A percentile compares a stretch with the other conserved stretches of the same genome.
These are phyloP conservation scores for Fraxinus anomala DNA, from an alignment of 257 asterid genomes.

Conservation along the genomic window DNA sequence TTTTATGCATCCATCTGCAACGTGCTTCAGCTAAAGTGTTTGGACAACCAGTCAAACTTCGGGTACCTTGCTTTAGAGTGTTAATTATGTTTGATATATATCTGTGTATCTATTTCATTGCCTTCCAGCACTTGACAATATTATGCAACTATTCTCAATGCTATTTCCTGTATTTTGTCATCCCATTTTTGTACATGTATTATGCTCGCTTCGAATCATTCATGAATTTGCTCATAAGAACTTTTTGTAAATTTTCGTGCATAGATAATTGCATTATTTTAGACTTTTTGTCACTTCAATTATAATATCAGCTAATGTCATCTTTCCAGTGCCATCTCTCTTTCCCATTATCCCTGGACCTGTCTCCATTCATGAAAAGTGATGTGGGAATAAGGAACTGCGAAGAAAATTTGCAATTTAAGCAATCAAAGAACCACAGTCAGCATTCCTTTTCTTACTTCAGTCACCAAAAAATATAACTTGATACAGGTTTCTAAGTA, in stretches of 20 bases:
- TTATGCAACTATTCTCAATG: background rate
- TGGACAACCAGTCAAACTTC: conserved; percentile 74
- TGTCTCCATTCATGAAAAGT: conserved; percentile 54
- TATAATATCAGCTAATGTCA: background rate
- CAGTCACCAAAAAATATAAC: conserved; percentile 37
- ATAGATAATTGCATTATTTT: background rate
- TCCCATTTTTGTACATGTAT: conserved; percentile 11
- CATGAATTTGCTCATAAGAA: background rate
- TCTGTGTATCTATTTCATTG: background rate
- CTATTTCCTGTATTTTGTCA: background rate
- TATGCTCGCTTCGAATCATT: conserved; percentile 3
- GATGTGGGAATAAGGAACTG: conserved; percentile 46
- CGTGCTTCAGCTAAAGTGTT: conserved; percentile 76
- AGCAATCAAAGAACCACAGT: conserved; percentile 25
- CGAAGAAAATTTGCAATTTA: conserved; percentile 33
- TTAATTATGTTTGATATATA: background rate
- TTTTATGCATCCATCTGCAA: conserved; percentile 86
- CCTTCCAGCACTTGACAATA: background rate
- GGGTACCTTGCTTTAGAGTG: conserved; percentile 40
- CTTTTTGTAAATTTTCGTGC: background rate
- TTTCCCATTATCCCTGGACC: conserved; percentile 63
- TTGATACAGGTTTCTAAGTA: conserved; percentile 26
- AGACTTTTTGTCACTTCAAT: background rate
- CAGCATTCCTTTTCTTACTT: conserved; percentile 30
- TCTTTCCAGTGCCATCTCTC: conserved; percentile 70